phyloP scores from a whole-genome alignment of 2,329 filamentous ascomycete genomes.

The Mollisia scopiformis region DNA sequence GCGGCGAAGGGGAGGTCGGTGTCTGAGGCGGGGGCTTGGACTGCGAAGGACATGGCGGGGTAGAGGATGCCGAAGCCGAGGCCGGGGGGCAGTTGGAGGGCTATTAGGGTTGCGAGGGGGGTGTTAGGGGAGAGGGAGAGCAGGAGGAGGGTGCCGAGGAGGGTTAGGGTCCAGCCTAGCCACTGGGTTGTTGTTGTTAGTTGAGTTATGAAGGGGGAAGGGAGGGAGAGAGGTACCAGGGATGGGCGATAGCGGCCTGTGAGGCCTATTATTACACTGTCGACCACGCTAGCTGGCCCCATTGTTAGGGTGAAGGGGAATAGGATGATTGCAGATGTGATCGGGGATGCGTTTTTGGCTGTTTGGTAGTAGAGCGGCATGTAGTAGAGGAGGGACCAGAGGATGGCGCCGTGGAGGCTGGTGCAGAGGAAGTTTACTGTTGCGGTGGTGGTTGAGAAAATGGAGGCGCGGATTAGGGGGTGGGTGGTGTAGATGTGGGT shows the following conservation, averaged over 20 bases:
- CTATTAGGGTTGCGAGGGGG: not conserved
- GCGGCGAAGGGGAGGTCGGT: not conserved
- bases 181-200: not conserved
- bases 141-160: not conserved
- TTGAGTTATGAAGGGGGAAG: not conserved
- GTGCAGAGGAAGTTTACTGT: not conserved
- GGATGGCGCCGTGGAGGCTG: not conserved
- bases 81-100: not conserved
- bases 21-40: not conserved
- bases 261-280: not conserved
- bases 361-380: not conserved
- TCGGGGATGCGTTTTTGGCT: not conserved
- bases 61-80: slow-evolving; percentile 1
- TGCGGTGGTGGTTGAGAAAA: not conserved
- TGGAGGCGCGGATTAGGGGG: not conserved
- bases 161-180: not conserved
- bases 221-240: not conserved
- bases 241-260: not conserved
- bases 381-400: not conserved
- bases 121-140: not conserved
- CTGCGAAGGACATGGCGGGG: not conserved
- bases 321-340: not conserved
- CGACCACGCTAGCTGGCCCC: not conserved
- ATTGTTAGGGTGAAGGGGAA: not conserved
- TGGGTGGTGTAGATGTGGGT: not conserved